Evolutionary conservation across 495 filamentous ascomycete species (phyloP).

Genomic region (Lepidopterella palustris): DNA sequence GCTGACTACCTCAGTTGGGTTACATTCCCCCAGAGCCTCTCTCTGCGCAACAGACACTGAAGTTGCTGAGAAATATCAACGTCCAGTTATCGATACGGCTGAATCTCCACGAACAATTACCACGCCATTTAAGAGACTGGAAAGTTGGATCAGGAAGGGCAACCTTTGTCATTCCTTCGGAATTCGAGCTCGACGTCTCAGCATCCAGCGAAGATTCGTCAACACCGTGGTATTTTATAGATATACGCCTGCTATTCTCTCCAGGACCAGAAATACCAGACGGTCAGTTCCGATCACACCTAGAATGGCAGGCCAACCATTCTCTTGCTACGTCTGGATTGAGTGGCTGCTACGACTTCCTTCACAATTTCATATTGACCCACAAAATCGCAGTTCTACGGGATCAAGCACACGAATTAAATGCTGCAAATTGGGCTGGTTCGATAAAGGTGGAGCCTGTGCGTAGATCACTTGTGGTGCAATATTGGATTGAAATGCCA

Average conservation of each 20-base stretch:
- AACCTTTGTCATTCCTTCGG: slow-evolving; percentile 72
- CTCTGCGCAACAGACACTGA: slow-evolving; percentile 56
- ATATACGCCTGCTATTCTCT: slow-evolving; percentile 75
- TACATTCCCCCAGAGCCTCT: slow-evolving; percentile 74
- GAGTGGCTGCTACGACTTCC: slow-evolving; percentile 67
- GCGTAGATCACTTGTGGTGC: slow-evolving; percentile 71
- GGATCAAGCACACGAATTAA: slow-evolving; percentile 66
- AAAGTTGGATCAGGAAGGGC: slow-evolving; percentile 70
- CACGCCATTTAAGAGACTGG: slow-evolving; percentile 64
- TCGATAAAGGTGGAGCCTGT: slow-evolving; percentile 66
- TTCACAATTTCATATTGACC: slow-evolving; percentile 80
- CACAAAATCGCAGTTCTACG: slow-evolving; percentile 76
- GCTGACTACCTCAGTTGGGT: slow-evolving; percentile 49
- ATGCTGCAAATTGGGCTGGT: slow-evolving; percentile 63
- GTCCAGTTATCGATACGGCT: slow-evolving; percentile 73
- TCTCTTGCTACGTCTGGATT: slow-evolving; percentile 60
- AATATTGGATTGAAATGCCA: slow-evolving; percentile 74
- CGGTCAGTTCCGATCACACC: slow-evolving; percentile 44
- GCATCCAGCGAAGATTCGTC: slow-evolving; percentile 72
- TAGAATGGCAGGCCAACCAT: slow-evolving; percentile 67
- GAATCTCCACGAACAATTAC: slow-evolving; percentile 68
- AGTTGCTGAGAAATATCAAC: slow-evolving; percentile 71
- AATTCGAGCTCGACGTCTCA: slow-evolving; percentile 90
- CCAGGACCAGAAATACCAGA: slow-evolving; percentile 51
- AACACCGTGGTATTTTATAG: slow-evolving; percentile 86